These are phyloP conservation scores for Colletotrichum godetiae DNA, from an alignment of 2,329 filamentous ascomycete genomes.

Conservation along the genomic window DNA sequence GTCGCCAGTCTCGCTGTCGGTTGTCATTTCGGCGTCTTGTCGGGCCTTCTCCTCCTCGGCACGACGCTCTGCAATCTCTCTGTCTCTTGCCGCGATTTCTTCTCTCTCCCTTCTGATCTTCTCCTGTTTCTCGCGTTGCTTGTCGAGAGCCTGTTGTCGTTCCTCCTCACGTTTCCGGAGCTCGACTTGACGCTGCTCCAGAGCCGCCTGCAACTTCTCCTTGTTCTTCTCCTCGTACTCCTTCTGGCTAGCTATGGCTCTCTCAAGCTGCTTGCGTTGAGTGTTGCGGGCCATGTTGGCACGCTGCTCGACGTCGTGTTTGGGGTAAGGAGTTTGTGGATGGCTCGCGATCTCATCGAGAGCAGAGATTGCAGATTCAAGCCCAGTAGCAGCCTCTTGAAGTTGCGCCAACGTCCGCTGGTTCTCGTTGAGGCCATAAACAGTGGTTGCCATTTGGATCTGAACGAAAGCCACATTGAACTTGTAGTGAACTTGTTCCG, in stretches of 20 bases:
- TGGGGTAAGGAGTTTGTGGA: constrained; percentile 84
- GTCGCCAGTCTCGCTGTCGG: constrained; percentile 84
- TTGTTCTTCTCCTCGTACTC: constrained; percentile 96
- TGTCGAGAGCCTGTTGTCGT: constrained; percentile 73
- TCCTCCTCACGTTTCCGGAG: constrained; percentile 82
- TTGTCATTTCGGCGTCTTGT: constrained; percentile 82
- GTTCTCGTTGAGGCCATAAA: constrained; percentile 79
- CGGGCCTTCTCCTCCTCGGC: constrained; percentile 76
- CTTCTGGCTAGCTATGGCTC: constrained; percentile 83
- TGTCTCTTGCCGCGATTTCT: constrained; percentile 80
- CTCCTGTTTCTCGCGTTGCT: constrained; percentile 78
- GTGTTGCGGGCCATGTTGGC: constrained; percentile 98
- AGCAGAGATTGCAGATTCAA: constrained; percentile 86
- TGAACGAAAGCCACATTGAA: constrained; percentile 99
- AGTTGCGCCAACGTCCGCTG: constrained; percentile 85
- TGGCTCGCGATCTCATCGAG: constrained; percentile 72
- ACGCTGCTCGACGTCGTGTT: constrained; percentile 90
- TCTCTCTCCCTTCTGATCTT: constrained; percentile 90
- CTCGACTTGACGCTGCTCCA: constrained; percentile 84
- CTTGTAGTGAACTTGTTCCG: constrained; percentile 89
- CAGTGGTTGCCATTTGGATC: constrained; percentile 87
- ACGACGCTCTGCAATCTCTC: constrained; percentile 76
- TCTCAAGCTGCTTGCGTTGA: constrained; percentile 89
- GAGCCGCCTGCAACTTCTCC: constrained; percentile 84
- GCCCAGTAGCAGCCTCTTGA: constrained; percentile 80